These are phyloP conservation scores for Mortierella sp. DNA, from an alignment of 371 early-diverging fungal species.

Conservation along the genomic window DNA sequence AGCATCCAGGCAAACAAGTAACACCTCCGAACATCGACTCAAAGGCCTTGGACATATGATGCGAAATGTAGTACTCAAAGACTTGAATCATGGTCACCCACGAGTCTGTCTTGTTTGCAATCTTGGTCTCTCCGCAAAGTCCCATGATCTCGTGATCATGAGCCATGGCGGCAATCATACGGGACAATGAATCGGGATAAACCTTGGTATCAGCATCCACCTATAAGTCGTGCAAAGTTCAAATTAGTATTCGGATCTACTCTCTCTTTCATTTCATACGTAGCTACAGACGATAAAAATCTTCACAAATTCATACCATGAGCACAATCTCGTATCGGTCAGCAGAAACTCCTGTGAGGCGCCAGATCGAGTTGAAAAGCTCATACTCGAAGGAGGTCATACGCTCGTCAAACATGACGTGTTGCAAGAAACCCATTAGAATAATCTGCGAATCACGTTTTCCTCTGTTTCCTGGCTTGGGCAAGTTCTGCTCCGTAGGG, in stretches of 20 bases:
- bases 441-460: constrained; percentile 99
- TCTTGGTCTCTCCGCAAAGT: constrained; percentile 88
- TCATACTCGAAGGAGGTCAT: constrained; percentile 97
- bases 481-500: constrained; percentile 76
- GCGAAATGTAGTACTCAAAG: constrained; percentile 97
- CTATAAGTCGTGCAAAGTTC: constrained; percentile 10
- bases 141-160: constrained; percentile 85
- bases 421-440: constrained; percentile 96
- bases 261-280: background rate
- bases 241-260: background rate
- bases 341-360: constrained; percentile 85
- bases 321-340: constrained; percentile 90
- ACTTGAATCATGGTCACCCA: constrained; percentile 97
- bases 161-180: constrained; percentile 81
- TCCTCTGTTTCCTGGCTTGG: constrained; percentile 97
- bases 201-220: constrained; percentile 97
- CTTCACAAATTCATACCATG: constrained; percentile 73
- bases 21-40: constrained; percentile 97
- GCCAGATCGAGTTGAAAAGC: constrained; percentile 91
- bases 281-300: background rate
- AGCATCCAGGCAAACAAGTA: constrained; percentile 97
- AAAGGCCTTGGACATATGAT: constrained; percentile 94
- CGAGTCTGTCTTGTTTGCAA: constrained; percentile 84
- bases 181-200: constrained; percentile 79
- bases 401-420: constrained; percentile 94